A percentile compares a stretch with the other conserved stretches of the same genome.
These are phyloP conservation scores for Entomortierella parvispora DNA, from an alignment of 192 early-diverging fungal species.

Conservation along the genomic window DNA sequence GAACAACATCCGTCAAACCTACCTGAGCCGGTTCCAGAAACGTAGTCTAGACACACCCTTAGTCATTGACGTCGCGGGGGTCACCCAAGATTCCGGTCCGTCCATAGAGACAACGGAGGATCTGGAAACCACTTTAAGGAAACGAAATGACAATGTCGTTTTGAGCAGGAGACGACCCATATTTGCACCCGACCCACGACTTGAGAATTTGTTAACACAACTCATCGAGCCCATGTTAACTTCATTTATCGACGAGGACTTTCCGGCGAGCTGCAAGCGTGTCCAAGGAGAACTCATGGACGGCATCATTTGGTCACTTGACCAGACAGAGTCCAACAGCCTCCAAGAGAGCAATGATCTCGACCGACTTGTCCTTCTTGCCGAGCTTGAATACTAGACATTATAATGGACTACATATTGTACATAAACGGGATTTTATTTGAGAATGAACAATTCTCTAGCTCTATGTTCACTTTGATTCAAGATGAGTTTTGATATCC, in stretches of 20 bases:
- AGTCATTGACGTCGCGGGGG: neutral
- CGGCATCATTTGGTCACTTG: constrained; percentile 35
- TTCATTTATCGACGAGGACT: constrained; percentile 37
- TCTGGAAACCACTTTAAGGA: neutral
- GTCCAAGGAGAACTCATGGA: constrained; percentile 45
- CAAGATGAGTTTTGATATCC: constrained; percentile 2
- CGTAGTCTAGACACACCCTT: neutral
- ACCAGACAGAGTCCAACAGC: constrained; percentile 5
- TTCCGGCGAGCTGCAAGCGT: constrained; percentile 39
- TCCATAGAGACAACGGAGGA: neutral
- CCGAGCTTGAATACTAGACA: constrained; percentile 19
- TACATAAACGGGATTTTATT: too few relatives aligned
- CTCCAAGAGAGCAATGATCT: neutral
- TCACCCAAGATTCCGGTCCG: neutral
- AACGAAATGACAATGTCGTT: neutral
- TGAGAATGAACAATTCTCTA: neutral
- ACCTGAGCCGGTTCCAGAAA: constrained; percentile 18
- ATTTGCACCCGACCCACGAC: constrained; percentile 22
- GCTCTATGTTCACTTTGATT: neutral
- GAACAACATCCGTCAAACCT: neutral
- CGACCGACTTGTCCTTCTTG: constrained; percentile 22
- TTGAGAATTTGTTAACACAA: constrained; percentile 32
- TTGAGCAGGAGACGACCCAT: constrained; percentile 2
- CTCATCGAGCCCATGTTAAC: constrained; percentile 31
- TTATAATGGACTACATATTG: too few relatives aligned